Base-by-base conservation (phyloP, 495 filamentous ascomycete species). In the Jackrogersella multiformis region DNA sequence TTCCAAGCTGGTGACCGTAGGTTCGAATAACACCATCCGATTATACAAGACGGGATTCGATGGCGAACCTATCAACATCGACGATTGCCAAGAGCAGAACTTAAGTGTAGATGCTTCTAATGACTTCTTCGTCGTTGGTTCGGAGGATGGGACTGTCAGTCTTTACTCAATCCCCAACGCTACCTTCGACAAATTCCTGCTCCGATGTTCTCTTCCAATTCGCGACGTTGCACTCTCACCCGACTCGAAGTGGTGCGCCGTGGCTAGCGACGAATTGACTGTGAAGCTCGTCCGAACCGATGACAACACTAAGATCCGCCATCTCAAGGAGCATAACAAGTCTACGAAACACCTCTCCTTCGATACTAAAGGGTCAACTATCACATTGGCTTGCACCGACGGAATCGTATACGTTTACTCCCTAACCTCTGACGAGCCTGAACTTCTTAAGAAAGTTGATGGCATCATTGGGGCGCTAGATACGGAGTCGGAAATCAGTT, bases 191-290 rank as follows among this genome's bases (percentile, higher is more conserved):
- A 87, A 87, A 64, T 88, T 95, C 53, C 85, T 98, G 35, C 85
- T 93, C 1, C 90, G 95, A 39, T 92, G 87, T 63, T 86, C 92
- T 12, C 81, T 99, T 7, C 90, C 95, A 6, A 86, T 97, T 12
- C 84, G 95, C 73, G 93, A 97, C 72, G 83, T 99, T 60, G 89
- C 89, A 1, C 78, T 98, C 13, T 94, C 92, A 3, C 88, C 86
- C 5, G 92, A 99, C 76, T 85, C 86, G 0, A 86, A 90, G 72
- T 98, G 93, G 96, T 89, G 86, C 48, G 95, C 95, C 35, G 91
- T 98, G n/a, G 91, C 96, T 28, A 97, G 94, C 85, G 96, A 99
- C 78, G 95, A 99, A 73, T 82, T 96, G 32, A 89, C 88, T 0
- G 92, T 97, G 34, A 96, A 94, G 71, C 82, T 99, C 35, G 92